Base-by-base conservation (phyloP, 1,139 yeast species). In the Tardiomyces depauwii region DNA sequence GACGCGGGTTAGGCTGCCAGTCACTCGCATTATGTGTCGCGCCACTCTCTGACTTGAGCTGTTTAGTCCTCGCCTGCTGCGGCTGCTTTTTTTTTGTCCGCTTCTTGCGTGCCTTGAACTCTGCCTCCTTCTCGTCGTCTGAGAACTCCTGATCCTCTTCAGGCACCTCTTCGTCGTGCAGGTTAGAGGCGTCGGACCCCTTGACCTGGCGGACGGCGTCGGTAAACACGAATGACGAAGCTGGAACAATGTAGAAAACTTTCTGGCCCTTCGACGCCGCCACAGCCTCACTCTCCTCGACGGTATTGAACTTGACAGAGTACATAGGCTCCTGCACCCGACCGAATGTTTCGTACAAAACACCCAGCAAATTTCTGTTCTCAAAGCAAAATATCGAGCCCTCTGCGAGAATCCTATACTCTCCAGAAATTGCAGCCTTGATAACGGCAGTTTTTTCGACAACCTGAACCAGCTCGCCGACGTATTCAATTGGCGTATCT, bases 161-260 rank as follows among this genome's bases (percentile, higher is more conserved):
- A 0, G 96, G 89, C 21, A 89, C 65, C 57, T 91, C 99, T 66
- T 91, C 98, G 63, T 91, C 98, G 60, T 87, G 85, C 60, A 87
- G 81, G 55, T 91, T 91, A 58, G 95, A 83, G 0, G 98, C 98
- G 66, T 91, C 99, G 1, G 91, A 82, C 13, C 97, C 98, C 57
- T 82, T 88, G 19, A 79, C 52, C 23, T 73, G 69, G 55, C 78
- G 83, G 45, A 89, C 73, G 18, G 77, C 67, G 46, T 83, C 85
- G 0, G 97, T 89, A 51, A 81, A 78, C 13, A 85, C 69, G 64
- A 88, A 89, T 47, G 82, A 76, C 0, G 96, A 82, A 42, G 80
- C 83, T 1, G 89, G 82, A 2, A 85, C 93, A 16, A 88, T 93
- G 54, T 83, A 86, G 59, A 58, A 87, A 0, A 82, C 91, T 40